Percentiles rank a stretch among this genome's conserved stretches.
phyloP scores from a whole-genome alignment of 129 eudicot species.

The Glebionis coronaria region DNA sequence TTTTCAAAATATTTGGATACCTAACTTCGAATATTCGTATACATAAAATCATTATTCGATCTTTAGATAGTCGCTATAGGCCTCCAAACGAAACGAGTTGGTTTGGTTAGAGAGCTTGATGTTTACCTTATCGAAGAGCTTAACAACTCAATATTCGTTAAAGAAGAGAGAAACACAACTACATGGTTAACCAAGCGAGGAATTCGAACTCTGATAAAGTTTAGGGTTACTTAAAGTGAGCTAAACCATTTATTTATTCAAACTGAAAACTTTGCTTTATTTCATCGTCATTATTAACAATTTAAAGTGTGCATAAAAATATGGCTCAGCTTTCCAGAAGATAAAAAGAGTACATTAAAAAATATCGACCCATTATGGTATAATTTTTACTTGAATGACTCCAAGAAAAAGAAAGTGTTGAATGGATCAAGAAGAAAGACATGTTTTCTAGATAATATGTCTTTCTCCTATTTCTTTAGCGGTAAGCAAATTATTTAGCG shows the following conservation, averaged over 20 bases:
- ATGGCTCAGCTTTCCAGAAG: slow-evolving; percentile 55
- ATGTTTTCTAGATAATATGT: slow-evolving; percentile 67
- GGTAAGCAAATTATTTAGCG: slow-evolving; percentile 44
- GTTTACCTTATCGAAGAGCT: too few species aligned
- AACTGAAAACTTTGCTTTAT: not conserved
- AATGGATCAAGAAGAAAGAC: slow-evolving; percentile 55
- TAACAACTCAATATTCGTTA: slow-evolving; percentile 13
- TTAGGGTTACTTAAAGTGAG: slow-evolving; percentile 55
- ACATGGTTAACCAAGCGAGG: slow-evolving; percentile 16
- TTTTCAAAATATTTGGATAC: too few species aligned
- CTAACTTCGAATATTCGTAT: too few species aligned
- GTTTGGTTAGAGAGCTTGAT: too few species aligned
- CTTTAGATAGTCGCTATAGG: too few species aligned
- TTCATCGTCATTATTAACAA: too few species aligned
- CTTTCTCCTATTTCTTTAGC: slow-evolving; percentile 58
- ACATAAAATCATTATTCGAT: too few species aligned
- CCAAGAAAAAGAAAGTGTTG: slow-evolving; percentile 42
- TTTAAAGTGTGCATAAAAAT: slow-evolving; percentile 38
- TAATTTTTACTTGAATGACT: slow-evolving; percentile 32
- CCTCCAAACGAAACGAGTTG: too few species aligned
- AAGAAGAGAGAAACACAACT: slow-evolving; percentile 15
- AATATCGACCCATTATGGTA: slow-evolving; percentile 65
- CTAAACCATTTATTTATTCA: not conserved
- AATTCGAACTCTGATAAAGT: slow-evolving; percentile 39
- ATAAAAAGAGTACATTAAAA: slow-evolving; percentile 37